Percentiles rank a stretch among this genome's conserved stretches.
Evolutionary conservation across 2,329 filamentous ascomycete genomes (phyloP).

Genomic region (Mycocentrospora acerina): DNA sequence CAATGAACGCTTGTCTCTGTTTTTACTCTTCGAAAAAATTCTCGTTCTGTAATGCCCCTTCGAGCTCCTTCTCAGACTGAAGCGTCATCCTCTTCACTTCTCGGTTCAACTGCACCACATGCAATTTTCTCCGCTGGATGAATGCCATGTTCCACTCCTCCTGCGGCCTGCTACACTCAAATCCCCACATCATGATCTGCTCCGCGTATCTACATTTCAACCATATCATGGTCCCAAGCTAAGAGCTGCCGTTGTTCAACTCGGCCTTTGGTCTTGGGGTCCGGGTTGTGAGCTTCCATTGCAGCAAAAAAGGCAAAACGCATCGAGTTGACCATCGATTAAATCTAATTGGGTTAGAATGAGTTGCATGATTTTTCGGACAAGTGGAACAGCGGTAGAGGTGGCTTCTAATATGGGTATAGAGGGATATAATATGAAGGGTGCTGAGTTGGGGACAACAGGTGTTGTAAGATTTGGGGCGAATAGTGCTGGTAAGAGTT

Average conservation of each 20-base stretch:
- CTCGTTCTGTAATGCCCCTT: no score
- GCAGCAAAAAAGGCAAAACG: no score
- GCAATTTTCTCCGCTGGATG: not conserved
- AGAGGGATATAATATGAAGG: no score
- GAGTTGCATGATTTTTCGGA: not conserved
- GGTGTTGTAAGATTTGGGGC: no score
- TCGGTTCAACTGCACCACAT: not conserved
- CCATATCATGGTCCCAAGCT: not conserved
- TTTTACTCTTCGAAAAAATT: no score
- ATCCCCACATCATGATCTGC: conserved; percentile 4
- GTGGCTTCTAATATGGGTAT: not conserved
- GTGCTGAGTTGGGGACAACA: no score
- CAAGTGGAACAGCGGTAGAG: not conserved
- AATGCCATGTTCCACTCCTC: not conserved
- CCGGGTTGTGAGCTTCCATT: not conserved
- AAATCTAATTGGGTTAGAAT: not conserved
- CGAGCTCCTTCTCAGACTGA: no score
- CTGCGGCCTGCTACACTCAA: conserved; percentile 4
- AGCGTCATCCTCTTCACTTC: no score
- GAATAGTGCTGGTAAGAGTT: not conserved
- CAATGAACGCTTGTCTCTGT: no score
- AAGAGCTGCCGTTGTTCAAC: not conserved
- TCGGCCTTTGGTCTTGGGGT: not conserved
- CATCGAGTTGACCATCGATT: not conserved
- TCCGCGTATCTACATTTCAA: not conserved